These are phyloP conservation scores for Mycena indigotica DNA, from an alignment of 768 basidiomycete species.

Conservation along the genomic window DNA sequence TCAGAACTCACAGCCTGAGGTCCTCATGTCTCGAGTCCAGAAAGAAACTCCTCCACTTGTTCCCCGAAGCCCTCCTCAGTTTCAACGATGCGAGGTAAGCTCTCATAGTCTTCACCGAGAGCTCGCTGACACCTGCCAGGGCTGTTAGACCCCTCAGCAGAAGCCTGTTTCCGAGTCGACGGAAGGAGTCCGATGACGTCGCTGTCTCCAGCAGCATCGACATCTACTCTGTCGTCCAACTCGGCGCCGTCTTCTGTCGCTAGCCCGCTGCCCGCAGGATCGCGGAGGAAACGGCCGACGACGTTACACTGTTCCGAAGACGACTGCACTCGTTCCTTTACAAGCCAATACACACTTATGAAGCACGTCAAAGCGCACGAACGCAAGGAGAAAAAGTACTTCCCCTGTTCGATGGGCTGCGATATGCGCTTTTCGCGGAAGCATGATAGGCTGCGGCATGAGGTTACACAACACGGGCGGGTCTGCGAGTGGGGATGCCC, in stretches of 20 bases:
- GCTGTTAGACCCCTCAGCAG: no score
- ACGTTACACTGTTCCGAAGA: constrained; percentile 48
- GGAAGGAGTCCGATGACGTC: background rate
- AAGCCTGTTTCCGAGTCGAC: no score
- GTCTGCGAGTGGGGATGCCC: constrained; percentile 56
- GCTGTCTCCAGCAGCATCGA: background rate
- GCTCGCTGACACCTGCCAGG: no score
- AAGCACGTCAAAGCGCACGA: constrained; percentile 60
- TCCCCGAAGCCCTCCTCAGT: no score
- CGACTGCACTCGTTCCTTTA: constrained; percentile 52
- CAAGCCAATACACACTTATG: constrained; percentile 55
- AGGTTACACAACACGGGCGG: constrained; percentile 60
- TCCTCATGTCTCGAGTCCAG: no score
- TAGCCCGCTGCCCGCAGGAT: background rate
- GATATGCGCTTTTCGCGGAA: constrained; percentile 57
- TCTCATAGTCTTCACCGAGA: no score
- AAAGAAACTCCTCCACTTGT: no score
- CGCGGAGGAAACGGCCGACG: background rate
- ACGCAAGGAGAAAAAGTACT: constrained; percentile 38
- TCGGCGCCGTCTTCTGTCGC: background rate
- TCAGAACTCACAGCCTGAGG: no score
- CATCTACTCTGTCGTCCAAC: background rate
- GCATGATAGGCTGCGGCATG: constrained; percentile 59
- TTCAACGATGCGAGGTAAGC: no score
- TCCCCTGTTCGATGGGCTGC: constrained; percentile 58